Evolutionary conservation across 345 rosid genomes (phyloP).

Genomic region (Salix arbutifolia): DNA sequence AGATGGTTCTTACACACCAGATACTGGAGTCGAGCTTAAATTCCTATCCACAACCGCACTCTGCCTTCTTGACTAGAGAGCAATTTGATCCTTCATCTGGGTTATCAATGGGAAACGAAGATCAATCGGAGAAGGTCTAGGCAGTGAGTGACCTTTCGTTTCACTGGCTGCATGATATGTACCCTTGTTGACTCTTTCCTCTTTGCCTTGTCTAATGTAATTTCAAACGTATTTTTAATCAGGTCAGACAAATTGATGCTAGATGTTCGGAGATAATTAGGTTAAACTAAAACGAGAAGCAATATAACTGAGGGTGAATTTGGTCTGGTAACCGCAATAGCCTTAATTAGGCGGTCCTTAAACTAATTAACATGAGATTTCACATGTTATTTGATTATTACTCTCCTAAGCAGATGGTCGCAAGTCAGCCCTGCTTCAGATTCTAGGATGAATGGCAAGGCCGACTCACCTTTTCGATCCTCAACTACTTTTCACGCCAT

Average conservation of each 20-base stretch:
- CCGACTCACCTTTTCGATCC: background rate
- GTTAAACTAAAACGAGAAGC: constrained; percentile 5
- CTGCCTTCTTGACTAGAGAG: constrained; percentile 39
- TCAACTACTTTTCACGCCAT: background rate
- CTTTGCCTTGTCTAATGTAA: constrained; percentile 20
- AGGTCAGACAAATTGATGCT: constrained; percentile 24
- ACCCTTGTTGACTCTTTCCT: background rate
- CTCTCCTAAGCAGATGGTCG: too few relatives aligned
- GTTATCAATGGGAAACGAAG: constrained; percentile 37
- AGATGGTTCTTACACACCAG: constrained; percentile 50
- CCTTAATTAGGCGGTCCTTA: background rate
- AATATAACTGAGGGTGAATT: constrained; percentile 5
- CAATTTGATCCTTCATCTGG: constrained; percentile 53
- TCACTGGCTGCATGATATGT: background rate
- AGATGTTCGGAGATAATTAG: constrained; percentile 28
- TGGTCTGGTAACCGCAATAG: background rate
- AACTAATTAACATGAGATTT: too few relatives aligned
- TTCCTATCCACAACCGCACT: constrained; percentile 47
- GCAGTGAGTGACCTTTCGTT: constrained; percentile 38
- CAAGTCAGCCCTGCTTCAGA: too few relatives aligned
- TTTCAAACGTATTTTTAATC: constrained; percentile 15
- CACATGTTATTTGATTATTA: too few relatives aligned
- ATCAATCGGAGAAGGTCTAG: constrained; percentile 50
- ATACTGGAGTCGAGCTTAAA: constrained; percentile 80
- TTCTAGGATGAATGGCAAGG: too few relatives aligned